These are phyloP conservation scores for Sphagnum magellanicum DNA, from an alignment of 228 moss, liverwort and hornwort genomes.

Conservation along the genomic window DNA sequence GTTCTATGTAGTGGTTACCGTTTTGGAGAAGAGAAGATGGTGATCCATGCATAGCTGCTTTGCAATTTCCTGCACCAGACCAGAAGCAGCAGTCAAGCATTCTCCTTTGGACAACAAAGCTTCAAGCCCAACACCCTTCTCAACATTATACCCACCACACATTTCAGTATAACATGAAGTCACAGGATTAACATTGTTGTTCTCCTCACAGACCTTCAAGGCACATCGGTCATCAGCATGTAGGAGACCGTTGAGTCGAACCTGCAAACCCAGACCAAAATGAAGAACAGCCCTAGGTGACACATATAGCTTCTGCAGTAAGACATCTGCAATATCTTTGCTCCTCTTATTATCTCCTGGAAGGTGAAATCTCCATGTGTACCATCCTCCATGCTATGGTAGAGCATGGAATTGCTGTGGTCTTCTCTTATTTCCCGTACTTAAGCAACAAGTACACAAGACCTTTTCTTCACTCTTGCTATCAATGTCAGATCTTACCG, in stretches of 20 bases:
- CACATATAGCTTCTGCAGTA: too few species aligned
- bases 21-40: slow-evolving; percentile 80
- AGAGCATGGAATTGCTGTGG: too few species aligned
- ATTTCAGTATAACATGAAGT: neutral
- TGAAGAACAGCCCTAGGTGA: too few species aligned
- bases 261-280: slow-evolving; percentile 28
- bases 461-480: neutral
- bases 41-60: slow-evolving; percentile 91
- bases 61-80: slow-evolving; percentile 79
- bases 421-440: too few species aligned
- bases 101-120: neutral
- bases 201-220: slow-evolving; percentile 53
- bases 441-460: too few species aligned
- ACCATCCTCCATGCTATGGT: too few species aligned
- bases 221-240: slow-evolving; percentile 86
- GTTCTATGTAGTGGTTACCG: slow-evolving; percentile 27
- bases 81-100: slow-evolving; percentile 14
- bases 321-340: slow-evolving; percentile 1
- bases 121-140: neutral
- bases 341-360: neutral
- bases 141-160: neutral
- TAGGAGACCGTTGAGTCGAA: slow-evolving; percentile 81
- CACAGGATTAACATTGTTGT: neutral
- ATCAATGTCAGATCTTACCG: slow-evolving; percentile 27
- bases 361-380: too few species aligned